These are phyloP conservation scores for Circinella umbellata DNA, from an alignment of 371 early-diverging fungal species.

Conservation along the genomic window DNA sequence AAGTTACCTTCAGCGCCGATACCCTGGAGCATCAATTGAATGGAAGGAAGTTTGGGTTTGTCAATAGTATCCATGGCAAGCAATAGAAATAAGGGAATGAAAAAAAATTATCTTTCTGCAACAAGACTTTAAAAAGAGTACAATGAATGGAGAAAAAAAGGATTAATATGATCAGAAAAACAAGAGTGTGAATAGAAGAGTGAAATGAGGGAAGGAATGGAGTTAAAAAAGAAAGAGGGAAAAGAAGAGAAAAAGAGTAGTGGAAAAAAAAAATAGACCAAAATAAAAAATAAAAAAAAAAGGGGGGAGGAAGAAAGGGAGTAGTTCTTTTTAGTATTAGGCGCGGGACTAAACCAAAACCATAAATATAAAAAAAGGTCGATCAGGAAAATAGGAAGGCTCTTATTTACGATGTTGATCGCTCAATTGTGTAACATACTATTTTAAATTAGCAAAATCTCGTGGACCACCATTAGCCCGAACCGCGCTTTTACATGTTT, in stretches of 20 bases:
- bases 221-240: slow-evolving; percentile 17
- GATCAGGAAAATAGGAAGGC: slow-evolving; percentile 9
- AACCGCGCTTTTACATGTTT: too few species aligned
- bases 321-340: too few species aligned
- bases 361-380: slow-evolving; percentile 7
- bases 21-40: slow-evolving; percentile 32
- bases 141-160: slow-evolving; percentile 12
- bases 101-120: too few species aligned
- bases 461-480: slow-evolving; percentile 2
- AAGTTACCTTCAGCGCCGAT: slow-evolving; percentile 14
- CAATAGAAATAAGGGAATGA: too few species aligned
- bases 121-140: too few species aligned
- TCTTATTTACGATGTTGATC: slow-evolving; percentile 12
- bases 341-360: slow-evolving; percentile 3
- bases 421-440: slow-evolving; percentile 17
- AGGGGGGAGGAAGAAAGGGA: neutral
- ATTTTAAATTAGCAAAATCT: slow-evolving; percentile 13
- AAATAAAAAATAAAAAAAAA: slow-evolving; percentile 1
- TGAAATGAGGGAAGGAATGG: slow-evolving; percentile 11
- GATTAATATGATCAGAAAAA: neutral
- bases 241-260: slow-evolving; percentile 5
- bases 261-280: slow-evolving; percentile 6
- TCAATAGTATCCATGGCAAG: slow-evolving; percentile 4
- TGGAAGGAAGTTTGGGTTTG: slow-evolving; percentile 32
- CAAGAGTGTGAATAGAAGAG: neutral